Conservation (phyloP, 2,329 filamentous ascomycete species). For the Exophiala spinifera region DNA sequence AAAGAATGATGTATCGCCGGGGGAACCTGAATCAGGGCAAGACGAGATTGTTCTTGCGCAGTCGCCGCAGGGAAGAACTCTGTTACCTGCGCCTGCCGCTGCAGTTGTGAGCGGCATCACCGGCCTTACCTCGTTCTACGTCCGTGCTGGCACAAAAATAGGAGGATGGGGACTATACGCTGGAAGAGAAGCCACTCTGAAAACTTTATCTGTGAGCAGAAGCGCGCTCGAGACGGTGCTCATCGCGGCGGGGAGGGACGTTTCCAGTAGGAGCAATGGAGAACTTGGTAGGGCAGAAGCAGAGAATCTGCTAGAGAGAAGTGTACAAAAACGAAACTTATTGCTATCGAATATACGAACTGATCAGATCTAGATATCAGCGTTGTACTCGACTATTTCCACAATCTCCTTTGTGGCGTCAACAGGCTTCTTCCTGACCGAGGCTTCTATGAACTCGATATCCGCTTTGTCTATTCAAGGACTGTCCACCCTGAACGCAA, state of each 20-base stretch:
- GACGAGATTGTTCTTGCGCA: constrained; percentile 15
- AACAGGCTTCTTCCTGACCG: constrained; percentile 46
- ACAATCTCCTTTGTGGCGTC: constrained; percentile 48
- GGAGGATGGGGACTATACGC: constrained; percentile 45
- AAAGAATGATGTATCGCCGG: constrained; percentile 7
- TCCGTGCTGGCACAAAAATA: constrained; percentile 44
- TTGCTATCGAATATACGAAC: background rate
- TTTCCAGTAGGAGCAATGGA: constrained; percentile 48
- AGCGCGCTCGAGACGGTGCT: constrained; percentile 45
- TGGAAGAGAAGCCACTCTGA: constrained; percentile 44
- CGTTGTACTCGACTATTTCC: constrained; percentile 44
- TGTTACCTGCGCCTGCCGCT: constrained; percentile 44
- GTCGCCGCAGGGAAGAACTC: constrained; percentile 31
- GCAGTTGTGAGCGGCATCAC: constrained; percentile 44
- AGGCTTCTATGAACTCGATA: constrained; percentile 43
- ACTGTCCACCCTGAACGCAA: constrained; percentile 45
- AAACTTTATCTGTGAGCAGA: constrained; percentile 44
- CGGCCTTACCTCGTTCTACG: constrained; percentile 44
- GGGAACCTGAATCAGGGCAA: constrained; percentile 7
- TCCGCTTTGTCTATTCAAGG: constrained; percentile 44
- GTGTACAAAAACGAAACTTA: constrained; percentile 35
- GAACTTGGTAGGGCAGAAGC: constrained; percentile 41
- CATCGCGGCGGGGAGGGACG: constrained; percentile 44
- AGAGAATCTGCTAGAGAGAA: constrained; percentile 45
- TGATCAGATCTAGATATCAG: constrained; percentile 36